Evolutionary conservation across 257 asterid species (phyloP).

Genomic region (Solanum chiquidenum): DNA sequence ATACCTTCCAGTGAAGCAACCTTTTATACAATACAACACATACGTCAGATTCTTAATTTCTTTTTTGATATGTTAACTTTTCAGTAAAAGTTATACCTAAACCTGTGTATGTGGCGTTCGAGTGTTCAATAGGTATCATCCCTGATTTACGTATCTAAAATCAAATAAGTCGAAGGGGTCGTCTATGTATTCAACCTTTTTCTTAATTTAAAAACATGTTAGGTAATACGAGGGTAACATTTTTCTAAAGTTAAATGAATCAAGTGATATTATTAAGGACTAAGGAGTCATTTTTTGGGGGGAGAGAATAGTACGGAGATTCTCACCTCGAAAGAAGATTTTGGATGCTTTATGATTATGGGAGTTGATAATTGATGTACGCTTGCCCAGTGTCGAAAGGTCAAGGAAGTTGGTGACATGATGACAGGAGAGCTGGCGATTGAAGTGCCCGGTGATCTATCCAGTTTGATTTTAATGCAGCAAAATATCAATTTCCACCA

Average conservation of each 20-base stretch:
- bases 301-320: neutral
- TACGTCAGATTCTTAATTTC: neutral
- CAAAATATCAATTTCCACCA: neutral
- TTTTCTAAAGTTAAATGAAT: neutral
- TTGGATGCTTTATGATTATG: neutral
- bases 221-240: neutral
- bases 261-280: neutral
- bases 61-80: neutral
- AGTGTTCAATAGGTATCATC: neutral
- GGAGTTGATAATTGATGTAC: too few species aligned
- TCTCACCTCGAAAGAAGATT: neutral
- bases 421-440: too few species aligned
- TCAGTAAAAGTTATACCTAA: neutral
- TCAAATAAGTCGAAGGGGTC: neutral
- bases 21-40: neutral
- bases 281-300: neutral
- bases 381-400: neutral
- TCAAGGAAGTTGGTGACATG: neutral
- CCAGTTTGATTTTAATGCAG: neutral
- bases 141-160: neutral
- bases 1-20: neutral
- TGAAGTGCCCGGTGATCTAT: neutral
- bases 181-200: neutral
- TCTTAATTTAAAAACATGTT: neutral
- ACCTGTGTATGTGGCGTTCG: neutral